Base-by-base conservation (phyloP, 306 rosid species). In the Herpetospermum pedunculosum region DNA sequence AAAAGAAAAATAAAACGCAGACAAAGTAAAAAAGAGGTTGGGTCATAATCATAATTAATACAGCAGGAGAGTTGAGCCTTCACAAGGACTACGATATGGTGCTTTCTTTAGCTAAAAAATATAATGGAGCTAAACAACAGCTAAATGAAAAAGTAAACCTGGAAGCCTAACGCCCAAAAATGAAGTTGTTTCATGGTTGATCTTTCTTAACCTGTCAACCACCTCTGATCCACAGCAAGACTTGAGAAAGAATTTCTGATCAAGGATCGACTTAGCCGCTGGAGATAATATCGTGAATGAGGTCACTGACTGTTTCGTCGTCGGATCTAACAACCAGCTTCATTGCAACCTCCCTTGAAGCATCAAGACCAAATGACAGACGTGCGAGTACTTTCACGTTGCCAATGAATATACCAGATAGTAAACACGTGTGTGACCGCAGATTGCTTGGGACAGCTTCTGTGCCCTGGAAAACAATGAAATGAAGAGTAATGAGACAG, bases 341-440 rank as follows among this genome's bases (percentile, higher is more conserved):
- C 97, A 94, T 91, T 2, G 99, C 97, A 59, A 94, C 99, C 67
- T 94, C 97, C 85, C 80, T 91, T 25, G 96, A 83, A 77, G 92
- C 91, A 57, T 94, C 97, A 15, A 94, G 84, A 60, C 99, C 99
- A 57, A 94, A 89, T 12, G 97, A 89, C 82, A 94, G 80, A 57
- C 96, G 85, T 67, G 87, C 99, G 12, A 94, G 91, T 54, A 94
- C 97, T 90, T 77, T 94, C 77, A 86, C 89, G 40, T 83, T 88
- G 34, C 97, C 97, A 8, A 88, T 83, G 84, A 83, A 91, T 35
- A 94, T 87, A 78, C 99, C 96, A 0, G 99, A 89, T 80, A 94
- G 76, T 77, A 89, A 79, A 64, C 96, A 87, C 13, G 95, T 83
- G 85, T 94, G 97, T 68, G 99, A 94, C 81, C 99, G 87, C 67